Evolutionary conservation across 2,329 filamentous ascomycete genomes (phyloP), one percentile per base, ranked within the genome.

Genomic region (Metarhizium anisopliae): DNA sequence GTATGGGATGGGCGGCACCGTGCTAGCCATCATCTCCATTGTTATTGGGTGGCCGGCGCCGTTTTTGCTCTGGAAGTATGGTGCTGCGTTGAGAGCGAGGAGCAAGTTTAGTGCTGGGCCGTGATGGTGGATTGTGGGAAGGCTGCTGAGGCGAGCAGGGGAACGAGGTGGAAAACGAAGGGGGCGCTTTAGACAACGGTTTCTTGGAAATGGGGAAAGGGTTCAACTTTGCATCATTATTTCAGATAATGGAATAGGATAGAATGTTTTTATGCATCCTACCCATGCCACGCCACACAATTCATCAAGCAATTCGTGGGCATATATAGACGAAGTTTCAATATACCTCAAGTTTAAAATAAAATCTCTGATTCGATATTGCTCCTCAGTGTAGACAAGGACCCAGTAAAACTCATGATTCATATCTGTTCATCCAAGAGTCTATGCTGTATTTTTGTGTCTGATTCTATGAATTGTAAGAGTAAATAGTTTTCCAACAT

Each of bases 31-130:
- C 35, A 55, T 72, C 6, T 68, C 67, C 0, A 61, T 85, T 5
- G 75, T 58, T 3, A 64, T 71, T 43, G 69, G 64, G 7, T 72
- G 67, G 66, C 74, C 76, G 1, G 70, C 71, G 6, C 75, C 76
- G 2, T 63, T 75, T 32, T 55, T 77, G 53, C 59, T 79, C 29
- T 79, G 74, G 74, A 65, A 66, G 29, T 78, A 71, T 58, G 77
- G 77, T 2, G 68, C 69, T 49, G 66, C 52, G 47, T 57, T 77
- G 59, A 69, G 74, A 52, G 64, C 62, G 52, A 61, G 59, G 57
- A 70, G 67, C 55, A 61, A 62, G 53, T 63, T 62, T 56, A 56
- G 56, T 16, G 47, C 54, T 11, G 53, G 53, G n/a, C 32, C 53
- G 8, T 55, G 47, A 51, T 14, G 13, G 20, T 6, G 8, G 18